A percentile compares a stretch with the other conserved stretches of the same genome.
phyloP scores from a whole-genome alignment of 352 stramenopile genomes.

The Globisporangium irregulare region DNA sequence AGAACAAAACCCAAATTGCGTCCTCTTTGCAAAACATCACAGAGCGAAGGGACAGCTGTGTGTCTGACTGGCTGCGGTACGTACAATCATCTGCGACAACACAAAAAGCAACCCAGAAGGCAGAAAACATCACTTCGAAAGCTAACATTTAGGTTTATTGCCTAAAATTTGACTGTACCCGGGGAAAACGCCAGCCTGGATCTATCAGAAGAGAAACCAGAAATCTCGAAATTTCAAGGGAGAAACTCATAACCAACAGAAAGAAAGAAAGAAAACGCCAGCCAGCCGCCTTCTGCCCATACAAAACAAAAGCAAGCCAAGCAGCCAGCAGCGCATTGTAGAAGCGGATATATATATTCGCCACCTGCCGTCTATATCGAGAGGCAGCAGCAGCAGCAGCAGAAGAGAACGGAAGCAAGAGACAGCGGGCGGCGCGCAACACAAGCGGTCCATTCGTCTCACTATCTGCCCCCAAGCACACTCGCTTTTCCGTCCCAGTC shows the following conservation, averaged over 20 bases:
- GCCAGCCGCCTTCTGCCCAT: constrained; percentile 1
- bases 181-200: not conserved
- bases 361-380: constrained; percentile 10
- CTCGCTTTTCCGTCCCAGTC: not conserved
- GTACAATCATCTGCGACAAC: not conserved
- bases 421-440: not conserved
- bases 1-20: no score
- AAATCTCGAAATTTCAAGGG: not conserved
- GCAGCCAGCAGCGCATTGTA: constrained; percentile 6
- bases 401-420: not conserved
- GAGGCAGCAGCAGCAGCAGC: not conserved
- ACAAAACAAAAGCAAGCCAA: constrained; percentile 4
- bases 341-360: constrained; percentile 5
- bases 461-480: not conserved
- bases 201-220: not conserved
- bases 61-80: constrained; percentile 5
- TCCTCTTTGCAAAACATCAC: not conserved
- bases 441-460: not conserved
- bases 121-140: not conserved
- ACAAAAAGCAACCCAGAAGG: constrained; percentile 1
- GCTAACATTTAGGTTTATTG: not conserved
- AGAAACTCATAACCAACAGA: not conserved
- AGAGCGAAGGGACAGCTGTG: not conserved
- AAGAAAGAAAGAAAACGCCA: constrained; percentile 7
- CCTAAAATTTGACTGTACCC: not conserved